A percentile compares a stretch with the other conserved stretches of the same genome.
Evolutionary conservation across 352 stramenopile species (phyloP).

Genomic region (Phytophthora quininea): DNA sequence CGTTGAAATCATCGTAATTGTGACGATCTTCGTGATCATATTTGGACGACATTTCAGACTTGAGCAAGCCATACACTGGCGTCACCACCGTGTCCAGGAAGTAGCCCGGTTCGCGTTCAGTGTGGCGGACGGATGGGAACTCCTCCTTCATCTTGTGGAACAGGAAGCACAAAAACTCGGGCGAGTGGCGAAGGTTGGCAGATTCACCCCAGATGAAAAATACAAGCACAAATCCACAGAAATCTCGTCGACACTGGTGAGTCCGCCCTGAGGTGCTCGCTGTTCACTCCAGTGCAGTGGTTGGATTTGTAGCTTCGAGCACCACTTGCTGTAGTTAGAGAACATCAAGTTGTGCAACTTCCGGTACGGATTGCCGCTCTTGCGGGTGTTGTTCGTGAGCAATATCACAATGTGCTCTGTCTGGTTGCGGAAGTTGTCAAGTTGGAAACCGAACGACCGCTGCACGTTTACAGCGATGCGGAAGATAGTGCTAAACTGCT

Average conservation of each 20-base stretch:
- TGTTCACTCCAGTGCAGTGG: slow-evolving; percentile 75
- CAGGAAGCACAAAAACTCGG: slow-evolving; percentile 98
- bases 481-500: slow-evolving; percentile 86
- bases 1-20: slow-evolving; percentile 99
- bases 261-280: slow-evolving; percentile 69
- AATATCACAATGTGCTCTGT: slow-evolving; percentile 97
- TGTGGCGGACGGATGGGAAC: slow-evolving; percentile 73
- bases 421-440: slow-evolving; percentile 94
- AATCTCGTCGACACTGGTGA: slow-evolving; percentile 90
- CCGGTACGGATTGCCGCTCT: slow-evolving; percentile 81
- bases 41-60: slow-evolving; percentile 87
- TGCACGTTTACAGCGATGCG: slow-evolving; percentile 87
- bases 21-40: slow-evolving; percentile 94
- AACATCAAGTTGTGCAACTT: slow-evolving; percentile 85
- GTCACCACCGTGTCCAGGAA: slow-evolving; percentile 98
- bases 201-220: slow-evolving; percentile 99
- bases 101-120: slow-evolving; percentile 91
- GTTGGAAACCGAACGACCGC: slow-evolving; percentile 83
- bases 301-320: slow-evolving; percentile 79
- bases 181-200: slow-evolving; percentile 97
- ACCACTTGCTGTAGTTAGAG: slow-evolving; percentile 91
- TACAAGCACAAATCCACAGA: slow-evolving; percentile 92
- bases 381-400: slow-evolving; percentile 91
- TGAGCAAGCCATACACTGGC: slow-evolving; percentile 92
- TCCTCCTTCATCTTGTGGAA: slow-evolving; percentile 96